These are phyloP conservation scores for Terfezia claveryi DNA, from an alignment of 495 filamentous ascomycete genomes.

Conservation along the genomic window DNA sequence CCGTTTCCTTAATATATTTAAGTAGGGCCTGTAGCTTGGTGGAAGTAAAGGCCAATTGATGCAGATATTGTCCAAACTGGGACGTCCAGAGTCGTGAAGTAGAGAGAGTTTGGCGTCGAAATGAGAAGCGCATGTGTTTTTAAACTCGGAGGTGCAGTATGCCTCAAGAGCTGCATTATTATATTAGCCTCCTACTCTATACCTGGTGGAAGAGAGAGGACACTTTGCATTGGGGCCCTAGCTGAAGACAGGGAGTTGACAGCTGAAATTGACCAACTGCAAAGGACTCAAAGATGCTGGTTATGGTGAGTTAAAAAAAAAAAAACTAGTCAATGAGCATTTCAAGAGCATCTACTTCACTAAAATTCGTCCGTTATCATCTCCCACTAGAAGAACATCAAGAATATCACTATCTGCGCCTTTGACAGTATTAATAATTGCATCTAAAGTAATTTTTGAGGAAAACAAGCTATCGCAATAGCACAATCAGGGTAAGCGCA, in stretches of 20 bases:
- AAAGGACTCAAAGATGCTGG: constrained; percentile 73
- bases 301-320: background rate
- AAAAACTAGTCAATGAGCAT: background rate
- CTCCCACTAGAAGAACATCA: constrained; percentile 61
- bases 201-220: constrained; percentile 23
- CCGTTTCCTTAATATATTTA: constrained; percentile 56
- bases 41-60: constrained; percentile 62
- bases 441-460: constrained; percentile 18
- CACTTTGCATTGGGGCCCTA: constrained; percentile 14
- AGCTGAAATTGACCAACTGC: constrained; percentile 40
- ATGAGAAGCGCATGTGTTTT: constrained; percentile 59
- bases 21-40: constrained; percentile 70
- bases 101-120: constrained; percentile 23
- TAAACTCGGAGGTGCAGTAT: constrained; percentile 49
- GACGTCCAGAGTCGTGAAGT: constrained; percentile 60
- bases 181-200: background rate
- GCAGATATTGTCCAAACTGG: constrained; percentile 56
- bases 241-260: constrained; percentile 14
- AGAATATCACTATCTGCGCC: constrained; percentile 22
- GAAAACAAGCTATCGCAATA: constrained; percentile 19
- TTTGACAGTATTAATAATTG: constrained; percentile 17
- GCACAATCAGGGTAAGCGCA: too few relatives aligned
- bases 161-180: constrained; percentile 28
- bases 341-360: constrained; percentile 22
- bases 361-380: constrained; percentile 56